Conservation (phyloP, 495 filamentous ascomycete species). For the Astrothelium macrocarpum region DNA sequence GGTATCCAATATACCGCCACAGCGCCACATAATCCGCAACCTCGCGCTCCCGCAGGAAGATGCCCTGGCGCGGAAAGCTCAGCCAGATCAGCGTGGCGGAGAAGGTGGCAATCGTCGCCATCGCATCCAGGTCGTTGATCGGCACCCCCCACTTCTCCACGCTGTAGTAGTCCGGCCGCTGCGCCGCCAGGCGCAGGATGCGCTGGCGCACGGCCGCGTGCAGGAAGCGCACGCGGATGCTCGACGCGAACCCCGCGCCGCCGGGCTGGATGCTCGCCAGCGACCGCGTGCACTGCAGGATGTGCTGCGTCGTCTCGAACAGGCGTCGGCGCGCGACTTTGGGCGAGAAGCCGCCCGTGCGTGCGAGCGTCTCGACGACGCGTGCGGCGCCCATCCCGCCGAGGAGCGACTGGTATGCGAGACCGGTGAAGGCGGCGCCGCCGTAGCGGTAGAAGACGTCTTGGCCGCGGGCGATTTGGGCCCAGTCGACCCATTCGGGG, state of each 20-base stretch:
- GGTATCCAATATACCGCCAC: constrained; percentile 64
- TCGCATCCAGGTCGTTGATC: constrained; percentile 65
- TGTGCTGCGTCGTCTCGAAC: constrained; percentile 67
- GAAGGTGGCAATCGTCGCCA: constrained; percentile 61
- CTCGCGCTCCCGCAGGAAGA: constrained; percentile 54
- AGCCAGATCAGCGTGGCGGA: constrained; percentile 57
- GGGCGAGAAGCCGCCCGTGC: constrained; percentile 69
- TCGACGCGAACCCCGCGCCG: constrained; percentile 57
- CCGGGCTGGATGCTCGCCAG: constrained; percentile 57
- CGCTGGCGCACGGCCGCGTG: constrained; percentile 60
- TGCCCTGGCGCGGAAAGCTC: constrained; percentile 61
- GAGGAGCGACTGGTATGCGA: constrained; percentile 56
- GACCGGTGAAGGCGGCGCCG: constrained; percentile 49
- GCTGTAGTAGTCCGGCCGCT: constrained; percentile 54
- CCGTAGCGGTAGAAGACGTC: constrained; percentile 53
- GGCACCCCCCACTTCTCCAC: constrained; percentile 51
- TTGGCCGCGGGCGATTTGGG: constrained; percentile 62
- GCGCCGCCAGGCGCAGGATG: constrained; percentile 48
- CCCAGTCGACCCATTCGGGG: constrained; percentile 76
- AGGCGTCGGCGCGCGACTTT: constrained; percentile 59
- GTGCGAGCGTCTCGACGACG: constrained; percentile 63
- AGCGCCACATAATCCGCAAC: constrained; percentile 61
- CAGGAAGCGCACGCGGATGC: constrained; percentile 63
- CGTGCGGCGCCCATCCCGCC: constrained; percentile 49
- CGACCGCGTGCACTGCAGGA: constrained; percentile 59